phyloP scores from a whole-genome alignment of 495 filamentous ascomycete genomes.

The Hyaloscypha hepaticicola region DNA sequence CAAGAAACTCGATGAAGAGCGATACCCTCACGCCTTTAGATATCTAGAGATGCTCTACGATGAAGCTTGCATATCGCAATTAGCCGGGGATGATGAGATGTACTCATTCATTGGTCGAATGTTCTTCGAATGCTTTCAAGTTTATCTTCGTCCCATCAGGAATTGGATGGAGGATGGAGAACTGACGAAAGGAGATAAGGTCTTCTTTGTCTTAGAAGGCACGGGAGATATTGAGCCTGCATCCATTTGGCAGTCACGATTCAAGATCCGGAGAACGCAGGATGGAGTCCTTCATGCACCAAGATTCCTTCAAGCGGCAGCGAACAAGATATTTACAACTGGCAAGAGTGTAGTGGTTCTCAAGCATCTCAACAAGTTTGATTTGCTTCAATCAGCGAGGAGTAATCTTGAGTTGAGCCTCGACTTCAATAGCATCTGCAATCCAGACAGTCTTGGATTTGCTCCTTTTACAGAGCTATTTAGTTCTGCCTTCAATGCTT shows the following conservation, averaged over 20 bases:
- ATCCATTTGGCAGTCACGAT: slow-evolving; percentile 76
- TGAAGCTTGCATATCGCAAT: slow-evolving; percentile 63
- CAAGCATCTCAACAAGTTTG: slow-evolving; percentile 56
- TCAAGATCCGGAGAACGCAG: slow-evolving; percentile 55
- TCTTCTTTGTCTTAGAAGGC: slow-evolving; percentile 71
- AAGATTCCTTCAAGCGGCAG: slow-evolving; percentile 66
- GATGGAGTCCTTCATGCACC: slow-evolving; percentile 63
- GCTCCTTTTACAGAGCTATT: slow-evolving; percentile 78
- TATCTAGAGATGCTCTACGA: slow-evolving; percentile 73
- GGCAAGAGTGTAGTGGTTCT: slow-evolving; percentile 88
- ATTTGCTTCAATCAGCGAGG: slow-evolving; percentile 22
- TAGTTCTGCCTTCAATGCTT: slow-evolving; percentile 61
- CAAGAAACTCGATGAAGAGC: slow-evolving; percentile 27
- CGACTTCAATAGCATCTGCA: slow-evolving; percentile 56
- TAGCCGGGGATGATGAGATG: slow-evolving; percentile 57
- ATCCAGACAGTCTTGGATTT: slow-evolving; percentile 41
- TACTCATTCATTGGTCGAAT: slow-evolving; percentile 62
- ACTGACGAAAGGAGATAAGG: slow-evolving; percentile 57
- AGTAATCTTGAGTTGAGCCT: slow-evolving; percentile 42
- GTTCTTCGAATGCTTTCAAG: slow-evolving; percentile 80
- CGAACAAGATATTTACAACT: slow-evolving; percentile 72
- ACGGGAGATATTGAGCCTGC: slow-evolving; percentile 56
- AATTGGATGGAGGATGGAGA: slow-evolving; percentile 84
- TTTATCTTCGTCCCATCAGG: slow-evolving; percentile 76
- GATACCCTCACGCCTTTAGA: slow-evolving; percentile 31